These are phyloP conservation scores for Schwanniomyces etchellsii DNA, from an alignment of 1,139 yeast genomes.

Conservation along the genomic window DNA sequence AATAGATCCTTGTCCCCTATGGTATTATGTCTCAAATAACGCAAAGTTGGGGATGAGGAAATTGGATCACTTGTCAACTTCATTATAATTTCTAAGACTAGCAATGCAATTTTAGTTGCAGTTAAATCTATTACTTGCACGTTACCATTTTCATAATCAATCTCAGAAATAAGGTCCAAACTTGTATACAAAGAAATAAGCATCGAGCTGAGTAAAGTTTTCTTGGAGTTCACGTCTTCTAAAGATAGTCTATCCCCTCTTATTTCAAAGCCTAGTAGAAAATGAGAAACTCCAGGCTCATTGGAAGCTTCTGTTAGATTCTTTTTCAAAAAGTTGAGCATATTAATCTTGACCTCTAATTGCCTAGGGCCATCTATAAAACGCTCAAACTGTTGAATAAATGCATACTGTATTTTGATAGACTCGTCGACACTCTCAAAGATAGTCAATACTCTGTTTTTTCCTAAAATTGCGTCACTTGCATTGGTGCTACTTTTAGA, in stretches of 20 bases:
- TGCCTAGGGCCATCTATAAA: constrained; percentile 14
- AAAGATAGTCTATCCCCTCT: constrained; percentile 27
- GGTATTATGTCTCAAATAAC: constrained; percentile 35
- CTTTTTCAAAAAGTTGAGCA: constrained; percentile 52
- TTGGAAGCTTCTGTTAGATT: constrained; percentile 40
- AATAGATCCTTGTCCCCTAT: constrained; percentile 39
- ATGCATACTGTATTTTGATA: constrained; percentile 61
- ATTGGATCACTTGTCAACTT: constrained; percentile 52
- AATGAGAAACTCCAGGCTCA: constrained; percentile 60
- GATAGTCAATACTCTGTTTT: constrained; percentile 65
- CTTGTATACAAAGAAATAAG: constrained; percentile 45
- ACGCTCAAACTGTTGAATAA: constrained; percentile 65
- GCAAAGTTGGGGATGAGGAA: constrained; percentile 48
- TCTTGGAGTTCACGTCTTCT: constrained; percentile 11
- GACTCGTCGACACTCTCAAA: constrained; percentile 73
- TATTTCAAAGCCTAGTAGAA: constrained; percentile 61
- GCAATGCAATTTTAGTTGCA: constrained; percentile 52
- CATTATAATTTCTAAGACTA: constrained; percentile 55
- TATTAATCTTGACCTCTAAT: constrained; percentile 47
- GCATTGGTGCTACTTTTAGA: constrained; percentile 19
- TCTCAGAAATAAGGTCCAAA: constrained; percentile 34
- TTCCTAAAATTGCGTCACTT: constrained; percentile 38
- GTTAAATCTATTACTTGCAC: constrained; percentile 40
- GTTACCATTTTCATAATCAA: constrained; percentile 32
- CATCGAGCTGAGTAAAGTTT: constrained; percentile 53